A percentile compares a stretch with the other conserved stretches of the same genome.
These are phyloP conservation scores for Neofusicoccum umdonicola DNA, from an alignment of 2,329 filamentous ascomycete genomes.

Conservation along the genomic window DNA sequence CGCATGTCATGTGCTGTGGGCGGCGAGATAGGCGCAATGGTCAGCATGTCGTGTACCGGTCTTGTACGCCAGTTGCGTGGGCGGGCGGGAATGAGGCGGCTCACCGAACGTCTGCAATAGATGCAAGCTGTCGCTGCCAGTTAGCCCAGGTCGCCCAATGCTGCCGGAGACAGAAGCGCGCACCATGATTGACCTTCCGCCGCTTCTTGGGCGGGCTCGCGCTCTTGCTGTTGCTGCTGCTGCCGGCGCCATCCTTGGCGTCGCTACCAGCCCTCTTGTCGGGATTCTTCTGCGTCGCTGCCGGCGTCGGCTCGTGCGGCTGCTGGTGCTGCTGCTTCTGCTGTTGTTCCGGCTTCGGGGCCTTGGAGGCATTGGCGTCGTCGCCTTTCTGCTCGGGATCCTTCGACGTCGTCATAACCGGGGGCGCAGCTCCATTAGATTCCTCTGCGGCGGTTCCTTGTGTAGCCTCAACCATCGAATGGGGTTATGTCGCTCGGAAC, in stretches of 20 bases:
- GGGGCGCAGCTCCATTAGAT: conserved; percentile 35
- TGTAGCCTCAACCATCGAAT: conserved; percentile 39
- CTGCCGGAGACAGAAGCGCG: conserved; percentile 16
- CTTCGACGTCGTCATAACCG: conserved; percentile 33
- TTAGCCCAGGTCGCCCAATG: neutral
- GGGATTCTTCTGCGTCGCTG: neutral
- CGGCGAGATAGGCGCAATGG: conserved; percentile 22
- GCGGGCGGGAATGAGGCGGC: conserved; percentile 26
- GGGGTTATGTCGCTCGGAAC: conserved; percentile 21
- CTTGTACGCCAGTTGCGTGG: conserved; percentile 14
- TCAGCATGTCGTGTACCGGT: conserved; percentile 31
- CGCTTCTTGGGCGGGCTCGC: conserved; percentile 45
- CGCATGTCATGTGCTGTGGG: conserved; percentile 53
- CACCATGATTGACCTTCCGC: conserved; percentile 55
- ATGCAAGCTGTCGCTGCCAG: conserved; percentile 44
- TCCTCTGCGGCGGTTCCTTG: conserved; percentile 25
- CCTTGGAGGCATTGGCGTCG: conserved; percentile 24
- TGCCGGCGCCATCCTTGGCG: neutral
- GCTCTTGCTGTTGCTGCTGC: neutral
- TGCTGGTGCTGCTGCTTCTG: neutral
- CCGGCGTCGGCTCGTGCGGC: neutral
- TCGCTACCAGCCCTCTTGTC: neutral
- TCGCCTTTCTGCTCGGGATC: conserved; percentile 30
- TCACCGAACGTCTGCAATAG: conserved; percentile 53
- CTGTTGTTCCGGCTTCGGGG: conserved; percentile 22